Base-by-base conservation (phyloP, 176 grass and related monocot species). In the Luzula sylvatica region DNA sequence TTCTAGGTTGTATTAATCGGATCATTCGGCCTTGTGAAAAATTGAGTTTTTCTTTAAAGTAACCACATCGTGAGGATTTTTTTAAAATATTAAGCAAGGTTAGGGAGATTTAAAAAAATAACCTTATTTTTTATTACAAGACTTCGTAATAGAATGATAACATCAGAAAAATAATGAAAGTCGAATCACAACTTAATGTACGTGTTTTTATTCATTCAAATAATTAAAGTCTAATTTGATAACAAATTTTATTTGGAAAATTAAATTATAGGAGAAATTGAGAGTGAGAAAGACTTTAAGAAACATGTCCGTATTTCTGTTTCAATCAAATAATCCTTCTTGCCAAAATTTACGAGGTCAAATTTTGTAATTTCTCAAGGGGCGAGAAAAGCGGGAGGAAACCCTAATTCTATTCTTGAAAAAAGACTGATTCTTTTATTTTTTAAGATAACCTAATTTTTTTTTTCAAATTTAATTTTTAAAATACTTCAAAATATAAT, bases 221-320 rank as follows among this genome's bases (percentile, higher is more conserved):
- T 58, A 46, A 38, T 26, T 13, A 35, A 35, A 69, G 5, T 7
- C 45, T 56, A 32, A 11, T 65, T 25, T 22, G 58, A 59, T 25
- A 55, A 54, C 3, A 16, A 4, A 17, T 68, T 8, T n/a, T 72
- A 54, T 74, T 27, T n/a, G n/a, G n/a, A n/a, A n/a, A n/a, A n/a
- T n/a, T n/a, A n/a, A n/a, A n/a, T n/a, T n/a, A n/a, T 44, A 96
- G 90, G 83, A 96, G 1, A 96, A 89, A 57, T 72, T 96, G 46
- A 79, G 80, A 69, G 70, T 65, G 44, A 82, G 78, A 40, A 71
- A 89, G 20, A 71, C 67, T 13, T 53, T 79, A 71, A 76, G 61
- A 75, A 78, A 74, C 32, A 67, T 54, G 20, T 55, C 59, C 28
- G 39, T 23, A 35, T 38, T 62, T 62, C 58, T 26, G 58, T 62